These are phyloP conservation scores for Cyclotella sp. DNA, from an alignment of 108 stramenopile species.

Conservation along the genomic window DNA sequence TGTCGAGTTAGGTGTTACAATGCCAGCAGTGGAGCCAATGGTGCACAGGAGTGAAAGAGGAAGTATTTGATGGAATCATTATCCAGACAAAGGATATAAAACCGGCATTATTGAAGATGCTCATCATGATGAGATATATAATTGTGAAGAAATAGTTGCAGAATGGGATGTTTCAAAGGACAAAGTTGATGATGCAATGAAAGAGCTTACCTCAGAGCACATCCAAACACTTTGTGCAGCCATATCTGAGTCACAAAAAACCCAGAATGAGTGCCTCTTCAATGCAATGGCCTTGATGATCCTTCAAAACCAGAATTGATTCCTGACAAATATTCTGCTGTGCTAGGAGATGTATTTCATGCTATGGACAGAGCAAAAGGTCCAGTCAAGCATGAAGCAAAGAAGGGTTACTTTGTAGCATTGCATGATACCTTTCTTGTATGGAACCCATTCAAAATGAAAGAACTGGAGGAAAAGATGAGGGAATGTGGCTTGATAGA, in stretches of 20 bases:
- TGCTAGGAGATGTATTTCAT: conserved; percentile 42
- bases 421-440: conserved; percentile 18
- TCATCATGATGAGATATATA: not conserved
- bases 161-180: not conserved
- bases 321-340: conserved; percentile 8
- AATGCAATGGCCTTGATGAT: conserved; percentile 12
- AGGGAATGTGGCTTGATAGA: not conserved
- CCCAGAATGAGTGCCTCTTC: not conserved
- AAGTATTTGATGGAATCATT: too few relatives aligned
- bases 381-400: conserved; percentile 8
- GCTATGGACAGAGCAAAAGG: conserved; percentile 21
- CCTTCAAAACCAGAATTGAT: conserved; percentile 25
- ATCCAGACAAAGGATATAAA: not conserved
- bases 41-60: too few relatives aligned
- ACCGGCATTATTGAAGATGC: not conserved
- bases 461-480: not conserved
- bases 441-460: conserved; percentile 15
- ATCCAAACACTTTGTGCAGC: not conserved
- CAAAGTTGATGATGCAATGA: not conserved
- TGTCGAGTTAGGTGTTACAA: too few relatives aligned
- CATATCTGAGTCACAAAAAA: not conserved
- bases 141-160: too few relatives aligned
- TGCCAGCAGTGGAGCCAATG: too few relatives aligned
- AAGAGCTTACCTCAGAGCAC: not conserved
- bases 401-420: conserved; percentile 19